These are phyloP conservation scores for Moniliella sp. DNA, from an alignment of 1,284 basidiomycete species.

Conservation along the genomic window DNA sequence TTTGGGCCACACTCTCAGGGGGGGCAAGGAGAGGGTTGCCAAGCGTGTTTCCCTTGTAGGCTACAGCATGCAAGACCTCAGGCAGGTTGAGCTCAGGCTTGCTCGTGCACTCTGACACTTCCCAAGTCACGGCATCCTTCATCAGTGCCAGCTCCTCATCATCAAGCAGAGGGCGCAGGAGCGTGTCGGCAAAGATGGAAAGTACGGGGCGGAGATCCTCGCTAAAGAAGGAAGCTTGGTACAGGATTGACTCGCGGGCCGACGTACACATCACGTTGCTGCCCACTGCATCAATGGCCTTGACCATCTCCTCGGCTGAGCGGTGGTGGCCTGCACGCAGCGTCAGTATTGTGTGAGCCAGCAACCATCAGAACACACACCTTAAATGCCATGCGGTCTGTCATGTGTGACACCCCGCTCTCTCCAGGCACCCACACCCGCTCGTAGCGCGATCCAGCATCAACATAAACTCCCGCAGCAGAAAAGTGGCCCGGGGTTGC, in stretches of 20 bases:
- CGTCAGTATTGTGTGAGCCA: not conserved
- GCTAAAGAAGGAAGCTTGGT: slow-evolving; percentile 78
- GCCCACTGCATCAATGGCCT: slow-evolving; percentile 61
- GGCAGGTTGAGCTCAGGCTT: slow-evolving; percentile 93
- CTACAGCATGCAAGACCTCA: slow-evolving; percentile 67
- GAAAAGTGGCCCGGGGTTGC: slow-evolving; percentile 79
- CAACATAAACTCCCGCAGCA: slow-evolving; percentile 74
- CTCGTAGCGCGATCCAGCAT: slow-evolving; percentile 84
- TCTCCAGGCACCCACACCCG: slow-evolving; percentile 41
- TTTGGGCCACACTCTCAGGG: slow-evolving; percentile 52
- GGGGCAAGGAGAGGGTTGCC: slow-evolving; percentile 78
- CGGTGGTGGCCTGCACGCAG: slow-evolving; percentile 36
- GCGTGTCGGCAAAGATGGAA: slow-evolving; percentile 73
- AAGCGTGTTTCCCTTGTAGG: slow-evolving; percentile 55
- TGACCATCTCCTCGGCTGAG: slow-evolving; percentile 50
- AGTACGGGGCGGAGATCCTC: slow-evolving; percentile 59
- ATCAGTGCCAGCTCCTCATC: slow-evolving; percentile 62
- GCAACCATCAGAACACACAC: slow-evolving; percentile 37
- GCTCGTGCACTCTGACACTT: slow-evolving; percentile 61
- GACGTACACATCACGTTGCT: slow-evolving; percentile 81
- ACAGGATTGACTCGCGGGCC: slow-evolving; percentile 85
- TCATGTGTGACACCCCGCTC: slow-evolving; percentile 67
- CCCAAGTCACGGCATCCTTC: slow-evolving; percentile 71
- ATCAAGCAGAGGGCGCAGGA: slow-evolving; percentile 55
- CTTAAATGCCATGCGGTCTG: slow-evolving; percentile 92